Evolutionary conservation across 805 yeast species (phyloP).

Genomic region (Metschnikowia amazonensis): DNA sequence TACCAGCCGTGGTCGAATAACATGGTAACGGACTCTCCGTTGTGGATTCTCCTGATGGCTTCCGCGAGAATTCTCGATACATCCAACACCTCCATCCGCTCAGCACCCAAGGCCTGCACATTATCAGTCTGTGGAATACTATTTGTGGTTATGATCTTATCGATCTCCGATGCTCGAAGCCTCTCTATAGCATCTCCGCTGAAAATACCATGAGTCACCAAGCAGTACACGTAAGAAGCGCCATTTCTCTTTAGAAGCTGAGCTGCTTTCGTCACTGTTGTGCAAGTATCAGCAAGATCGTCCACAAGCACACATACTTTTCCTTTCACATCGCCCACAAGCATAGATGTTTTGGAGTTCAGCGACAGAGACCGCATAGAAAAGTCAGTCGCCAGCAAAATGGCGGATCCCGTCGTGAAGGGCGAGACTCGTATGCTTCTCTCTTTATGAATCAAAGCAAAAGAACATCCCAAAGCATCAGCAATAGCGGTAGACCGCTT

Average conservation of each 20-base stretch:
- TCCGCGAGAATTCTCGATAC: conserved; percentile 88
- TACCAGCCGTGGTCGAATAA: conserved; percentile 80
- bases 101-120: conserved; percentile 45
- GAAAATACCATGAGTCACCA: conserved; percentile 90
- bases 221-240: conserved; percentile 77
- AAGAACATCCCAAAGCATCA: conserved; percentile 79
- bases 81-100: conserved; percentile 74
- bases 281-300: conserved; percentile 90
- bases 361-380: conserved; percentile 15
- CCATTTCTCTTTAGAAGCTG: conserved; percentile 89
- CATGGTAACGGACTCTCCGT: conserved; percentile 94
- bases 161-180: conserved; percentile 65
- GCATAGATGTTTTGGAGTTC: conserved; percentile 77
- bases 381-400: conserved; percentile 20
- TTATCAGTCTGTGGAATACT: conserved; percentile 81
- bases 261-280: conserved; percentile 90
- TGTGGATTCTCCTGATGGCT: conserved; percentile 91
- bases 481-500: conserved; percentile 94
- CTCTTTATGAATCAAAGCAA: conserved; percentile 95
- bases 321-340: conserved; percentile 90
- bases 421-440: conserved; percentile 50
- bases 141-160: conserved; percentile 83
- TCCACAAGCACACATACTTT: conserved; percentile 88
- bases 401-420: conserved; percentile 18
- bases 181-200: conserved; percentile 85